Conservation (phyloP, 495 filamentous ascomycete genomes). For the Penicillium crystallinum region DNA sequence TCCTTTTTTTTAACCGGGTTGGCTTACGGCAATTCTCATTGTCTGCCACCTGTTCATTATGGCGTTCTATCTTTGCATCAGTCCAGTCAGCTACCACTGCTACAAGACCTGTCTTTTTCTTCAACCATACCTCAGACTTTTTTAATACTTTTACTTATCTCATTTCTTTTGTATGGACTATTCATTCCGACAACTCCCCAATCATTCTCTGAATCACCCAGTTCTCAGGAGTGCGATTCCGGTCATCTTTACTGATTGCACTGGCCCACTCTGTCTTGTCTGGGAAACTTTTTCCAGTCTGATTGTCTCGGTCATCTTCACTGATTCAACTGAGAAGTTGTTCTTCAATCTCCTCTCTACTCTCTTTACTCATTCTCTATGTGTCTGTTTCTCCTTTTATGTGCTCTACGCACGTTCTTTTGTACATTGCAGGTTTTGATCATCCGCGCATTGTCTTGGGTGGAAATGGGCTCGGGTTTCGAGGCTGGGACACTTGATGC, state of each 20-base stretch:
- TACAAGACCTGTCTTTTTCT: conserved; percentile 1
- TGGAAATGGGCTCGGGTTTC: conserved; percentile 3
- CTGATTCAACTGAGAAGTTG: conserved; percentile 31
- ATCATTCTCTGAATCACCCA: conserved; percentile 3
- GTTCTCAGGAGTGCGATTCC: conserved; percentile 3
- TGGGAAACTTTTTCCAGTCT: conserved; percentile 2
- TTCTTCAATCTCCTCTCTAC: not conserved
- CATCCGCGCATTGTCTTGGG: conserved; percentile 9
- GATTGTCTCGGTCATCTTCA: conserved; percentile 32
- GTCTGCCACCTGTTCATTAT: not conserved
- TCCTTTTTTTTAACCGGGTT: not conserved
- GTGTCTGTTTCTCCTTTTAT: conserved; percentile 3
- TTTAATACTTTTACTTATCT: not conserved
- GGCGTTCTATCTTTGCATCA: conserved; percentile 4
- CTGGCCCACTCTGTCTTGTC: conserved; percentile 13
- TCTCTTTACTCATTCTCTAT: not conserved
- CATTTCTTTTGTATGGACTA: not conserved
- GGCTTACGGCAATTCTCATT: not conserved
- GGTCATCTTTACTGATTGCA: conserved; percentile 37
- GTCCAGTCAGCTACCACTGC: not conserved
- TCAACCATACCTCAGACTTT: not conserved
- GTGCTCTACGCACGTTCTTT: conserved; percentile 2
- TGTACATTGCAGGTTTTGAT: conserved; percentile 9
- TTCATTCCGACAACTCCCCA: conserved; percentile 1
- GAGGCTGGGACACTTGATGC: conserved; percentile 10